Evolutionary conservation across 768 basidiomycete genomes (phyloP), one percentile per base, ranked within the genome.

Genomic region (Lentinula sp.): DNA sequence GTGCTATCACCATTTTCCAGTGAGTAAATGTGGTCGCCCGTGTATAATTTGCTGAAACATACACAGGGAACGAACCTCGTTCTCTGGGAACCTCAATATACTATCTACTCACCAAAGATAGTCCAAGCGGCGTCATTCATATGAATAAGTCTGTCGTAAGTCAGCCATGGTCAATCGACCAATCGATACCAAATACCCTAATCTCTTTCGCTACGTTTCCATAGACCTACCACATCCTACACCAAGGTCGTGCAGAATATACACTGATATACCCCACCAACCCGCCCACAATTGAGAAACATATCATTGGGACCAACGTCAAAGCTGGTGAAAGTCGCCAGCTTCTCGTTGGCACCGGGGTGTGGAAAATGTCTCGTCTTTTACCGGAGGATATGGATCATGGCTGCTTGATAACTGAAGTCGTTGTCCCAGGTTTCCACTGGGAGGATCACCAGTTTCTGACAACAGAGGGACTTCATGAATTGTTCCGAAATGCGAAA

Each of bases 331-430:
- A 85, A 67, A 69, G 72, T 1, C 74, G 78, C 4, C 77, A 79
- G 69, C 73, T 85, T 12, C 69, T 83, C 41, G 80, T 85, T 33
- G 82, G 83, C 43, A 79, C 79, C 0, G 75, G 76, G 5, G 71
- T 75, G 10, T 84, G 81, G 78, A 89, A 86, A 63, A 88, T 77
- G 68, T 79, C 76, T 20, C 75, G 76, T 49, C 79, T 85, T 0
- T 81, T 85, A 10, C 79, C 71, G 18, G 75, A 70, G 37, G 76
- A 75, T 63, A 61, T 79, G 20, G 67, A 68, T 8, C 65, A 64
- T 45, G 71, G 75, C 3, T 84, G 82, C 63, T 69, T 87, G 59
- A 83, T 87, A 63, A 81, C 79, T 16, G 83, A 85, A 70, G 78
- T 85, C 4, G 82, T 85, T n/a, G 77, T 83, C 10, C 83, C 84